phyloP scores from a whole-genome alignment of 2,329 filamentous ascomycete species.

The Fusarium sp. region DNA sequence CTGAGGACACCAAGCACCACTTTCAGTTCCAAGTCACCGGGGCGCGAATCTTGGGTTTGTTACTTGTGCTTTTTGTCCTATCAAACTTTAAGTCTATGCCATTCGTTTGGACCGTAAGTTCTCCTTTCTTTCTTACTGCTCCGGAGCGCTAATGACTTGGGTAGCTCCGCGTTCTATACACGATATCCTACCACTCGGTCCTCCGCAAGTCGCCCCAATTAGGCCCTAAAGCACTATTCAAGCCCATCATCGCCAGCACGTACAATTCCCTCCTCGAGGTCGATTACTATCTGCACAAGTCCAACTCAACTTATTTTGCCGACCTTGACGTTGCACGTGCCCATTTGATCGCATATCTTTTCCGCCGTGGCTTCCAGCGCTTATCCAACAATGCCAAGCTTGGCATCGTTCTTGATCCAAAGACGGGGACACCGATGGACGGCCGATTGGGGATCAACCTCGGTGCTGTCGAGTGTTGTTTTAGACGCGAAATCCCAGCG shows the following conservation, averaged over 20 bases:
- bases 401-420: neutral
- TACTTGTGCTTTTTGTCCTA: neutral
- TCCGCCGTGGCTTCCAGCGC: neutral
- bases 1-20: neutral
- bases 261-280: neutral
- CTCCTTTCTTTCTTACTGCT: no score
- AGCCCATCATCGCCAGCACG: neutral
- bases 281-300: conserved; percentile 21
- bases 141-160: neutral
- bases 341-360: neutral
- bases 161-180: neutral
- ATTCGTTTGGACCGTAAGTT: neutral
- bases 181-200: neutral
- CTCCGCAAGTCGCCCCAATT: neutral
- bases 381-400: neutral
- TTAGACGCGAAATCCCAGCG: neutral
- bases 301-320: conserved; percentile 15
- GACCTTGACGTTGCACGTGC: conserved; percentile 6
- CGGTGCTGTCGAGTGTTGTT: neutral
- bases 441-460: neutral
- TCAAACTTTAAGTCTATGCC: neutral
- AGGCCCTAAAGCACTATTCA: neutral
- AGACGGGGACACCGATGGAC: neutral
- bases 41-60: neutral
- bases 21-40: neutral